Percentiles rank a stretch among this genome's conserved stretches.
These are phyloP conservation scores for Diplocarpon rosae DNA, from an alignment of 2,329 filamentous ascomycete species.

Conservation along the genomic window DNA sequence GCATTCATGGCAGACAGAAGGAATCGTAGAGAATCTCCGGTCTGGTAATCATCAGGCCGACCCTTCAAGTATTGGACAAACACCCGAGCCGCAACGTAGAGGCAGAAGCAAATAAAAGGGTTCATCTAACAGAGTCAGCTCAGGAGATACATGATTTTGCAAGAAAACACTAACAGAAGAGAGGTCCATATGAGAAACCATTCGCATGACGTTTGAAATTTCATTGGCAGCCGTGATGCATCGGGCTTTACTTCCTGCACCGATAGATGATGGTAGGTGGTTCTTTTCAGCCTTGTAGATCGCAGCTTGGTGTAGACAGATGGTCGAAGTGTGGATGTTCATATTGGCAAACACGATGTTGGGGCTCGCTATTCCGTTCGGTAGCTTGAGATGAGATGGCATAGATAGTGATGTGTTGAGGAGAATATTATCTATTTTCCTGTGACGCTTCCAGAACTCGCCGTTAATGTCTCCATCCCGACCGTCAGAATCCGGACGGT, in stretches of 20 bases:
- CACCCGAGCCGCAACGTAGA: slow-evolving; percentile 90
- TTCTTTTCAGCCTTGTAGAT: slow-evolving; percentile 97
- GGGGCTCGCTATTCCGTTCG: slow-evolving; percentile 60
- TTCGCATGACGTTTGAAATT: slow-evolving; percentile 89
- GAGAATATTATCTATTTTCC: slow-evolving; percentile 79
- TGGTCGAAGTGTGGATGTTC: slow-evolving; percentile 92
- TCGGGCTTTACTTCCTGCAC: slow-evolving; percentile 81
- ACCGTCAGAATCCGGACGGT: slow-evolving; percentile 73
- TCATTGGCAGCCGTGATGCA: slow-evolving; percentile 91
- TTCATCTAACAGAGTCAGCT: slow-evolving; percentile 57
- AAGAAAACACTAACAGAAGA: slow-evolving; percentile 49
- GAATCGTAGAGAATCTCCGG: slow-evolving; percentile 75
- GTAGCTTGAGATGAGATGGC: slow-evolving; percentile 71
- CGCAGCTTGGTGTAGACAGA: slow-evolving; percentile 94
- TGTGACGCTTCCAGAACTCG: slow-evolving; percentile 90
- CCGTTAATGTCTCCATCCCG: slow-evolving; percentile 81
- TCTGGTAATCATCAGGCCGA: slow-evolving; percentile 72
- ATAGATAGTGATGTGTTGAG: slow-evolving; percentile 77
- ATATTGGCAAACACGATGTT: slow-evolving; percentile 94
- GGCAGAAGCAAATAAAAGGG: slow-evolving; percentile 86
- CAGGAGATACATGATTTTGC: background rate
- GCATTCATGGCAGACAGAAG: slow-evolving; percentile 83
- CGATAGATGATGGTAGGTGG: slow-evolving; percentile 62
- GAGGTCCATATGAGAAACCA: slow-evolving; percentile 83
- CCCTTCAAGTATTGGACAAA: slow-evolving; percentile 97